Base-by-base conservation (phyloP, 2,329 filamentous ascomycete species). In the Phialophora chinensis region DNA sequence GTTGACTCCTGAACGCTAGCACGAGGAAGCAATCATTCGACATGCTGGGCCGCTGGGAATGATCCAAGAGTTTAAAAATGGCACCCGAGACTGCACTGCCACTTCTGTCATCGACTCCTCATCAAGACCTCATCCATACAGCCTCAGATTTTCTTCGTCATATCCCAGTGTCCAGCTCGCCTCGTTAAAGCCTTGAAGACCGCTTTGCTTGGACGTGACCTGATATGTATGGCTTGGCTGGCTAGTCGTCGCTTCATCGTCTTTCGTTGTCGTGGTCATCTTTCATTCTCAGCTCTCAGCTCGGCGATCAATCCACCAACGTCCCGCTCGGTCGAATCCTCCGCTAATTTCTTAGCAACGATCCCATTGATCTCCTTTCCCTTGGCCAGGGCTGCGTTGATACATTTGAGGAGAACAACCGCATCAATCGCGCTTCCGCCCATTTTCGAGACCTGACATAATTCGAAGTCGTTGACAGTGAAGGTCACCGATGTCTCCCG, bases 401-500 rank as follows among this genome's bases (percentile, higher is more conserved):
- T 89, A 79, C 91, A 96, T 72, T 89, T 87, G 71, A 99, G 82
- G 72, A 98, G 80, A 38, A 86, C 83, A 67, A 93, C 82, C 1
- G 93, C 93, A 76, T 97, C 91, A 12, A 97, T 86, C 0, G 93
- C 86, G 23, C 87, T 85, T 29, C 95, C 95, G 27, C 94, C 93
- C 66, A 95, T 87, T 81, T 99, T 99, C 33, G 93, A 90, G 67
- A 97, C 87, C 78, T 96, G 92, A 74, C 93, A 96, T 49, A 97
- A 87, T 81, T 97, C 93, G 27, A 93, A 93, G 74, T 93, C 90
- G 79, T 97, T 97, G 78, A 97, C 85, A 63, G 92, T 94, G 74
- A 98, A 87, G 52, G 91, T 85, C 14, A 89, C 84, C 71, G 91
- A 89, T 4, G 88, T 91, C 42, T 89, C 87, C 33, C 90, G 77